Percentiles rank a stretch among this genome's conserved stretches.
Evolutionary conservation across 495 filamentous ascomycete species (phyloP).

Genomic region (Alectoria sarmentosa): DNA sequence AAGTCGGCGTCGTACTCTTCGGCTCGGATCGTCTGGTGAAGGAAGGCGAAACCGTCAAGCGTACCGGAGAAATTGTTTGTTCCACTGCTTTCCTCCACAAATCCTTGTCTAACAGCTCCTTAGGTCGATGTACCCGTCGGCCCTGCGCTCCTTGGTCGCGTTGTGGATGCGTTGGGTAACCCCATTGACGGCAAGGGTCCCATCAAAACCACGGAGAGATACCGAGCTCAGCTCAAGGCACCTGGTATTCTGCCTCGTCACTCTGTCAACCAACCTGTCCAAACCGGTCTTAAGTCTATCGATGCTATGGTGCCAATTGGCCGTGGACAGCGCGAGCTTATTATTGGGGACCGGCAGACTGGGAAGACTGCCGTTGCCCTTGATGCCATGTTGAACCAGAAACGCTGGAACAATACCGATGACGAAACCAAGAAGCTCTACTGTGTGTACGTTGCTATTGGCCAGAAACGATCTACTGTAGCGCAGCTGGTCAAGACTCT

Average conservation of each 20-base stretch:
- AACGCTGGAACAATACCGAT: slow-evolving; percentile 84
- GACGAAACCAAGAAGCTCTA: slow-evolving; percentile 98
- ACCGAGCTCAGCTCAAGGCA: slow-evolving; percentile 97
- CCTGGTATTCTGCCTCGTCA: slow-evolving; percentile 94
- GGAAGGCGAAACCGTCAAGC: slow-evolving; percentile 99
- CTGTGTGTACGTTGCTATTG: slow-evolving; percentile 98
- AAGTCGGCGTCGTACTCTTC: slow-evolving; percentile 99
- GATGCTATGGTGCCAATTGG: slow-evolving; percentile 99
- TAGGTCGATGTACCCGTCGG: slow-evolving; percentile 98
- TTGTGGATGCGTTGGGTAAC: slow-evolving; percentile 96
- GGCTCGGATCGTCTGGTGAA: slow-evolving; percentile 99
- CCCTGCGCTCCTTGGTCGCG: slow-evolving; percentile 87
- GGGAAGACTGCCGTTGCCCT: slow-evolving; percentile 99
- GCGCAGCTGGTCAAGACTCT: slow-evolving; percentile 99
- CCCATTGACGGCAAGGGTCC: slow-evolving; percentile 99
- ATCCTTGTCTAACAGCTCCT: slow-evolving; percentile 23
- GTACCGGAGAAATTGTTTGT: slow-evolving; percentile 97
- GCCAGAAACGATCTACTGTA: slow-evolving; percentile 99
- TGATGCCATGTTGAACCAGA: slow-evolving; percentile 98
- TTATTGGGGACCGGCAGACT: slow-evolving; percentile 99
- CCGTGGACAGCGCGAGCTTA: slow-evolving; percentile 99
- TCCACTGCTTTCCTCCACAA: slow-evolving; percentile 1
- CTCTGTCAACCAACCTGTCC: slow-evolving; percentile 97
- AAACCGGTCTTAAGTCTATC: slow-evolving; percentile 98
- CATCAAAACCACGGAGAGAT: slow-evolving; percentile 80